These are phyloP conservation scores for Capsella rubella DNA, from an alignment of 441 rosid species.

Conservation along the genomic window DNA sequence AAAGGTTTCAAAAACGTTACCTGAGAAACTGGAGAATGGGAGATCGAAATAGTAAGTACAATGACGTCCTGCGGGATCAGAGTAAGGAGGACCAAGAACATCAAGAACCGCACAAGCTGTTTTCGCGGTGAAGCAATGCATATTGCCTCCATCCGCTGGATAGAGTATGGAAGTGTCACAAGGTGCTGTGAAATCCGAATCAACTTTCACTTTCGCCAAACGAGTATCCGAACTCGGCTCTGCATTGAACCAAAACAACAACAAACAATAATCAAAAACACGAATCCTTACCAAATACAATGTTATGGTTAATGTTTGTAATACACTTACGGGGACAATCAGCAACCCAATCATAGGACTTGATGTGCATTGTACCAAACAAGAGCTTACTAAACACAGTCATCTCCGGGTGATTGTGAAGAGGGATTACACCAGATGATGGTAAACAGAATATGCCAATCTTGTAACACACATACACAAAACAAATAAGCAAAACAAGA, in stretches of 20 bases:
- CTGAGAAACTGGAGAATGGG: conserved; percentile 61
- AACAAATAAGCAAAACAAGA: neutral
- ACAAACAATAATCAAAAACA: conserved; percentile 23
- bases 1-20: conserved; percentile 36
- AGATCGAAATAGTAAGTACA: conserved; percentile 75
- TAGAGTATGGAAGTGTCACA: conserved; percentile 86
- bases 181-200: conserved; percentile 75
- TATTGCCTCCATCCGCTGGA: conserved; percentile 93
- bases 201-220: conserved; percentile 76
- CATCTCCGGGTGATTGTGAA: conserved; percentile 98
- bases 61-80: conserved; percentile 76
- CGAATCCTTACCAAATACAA: neutral
- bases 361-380: conserved; percentile 92
- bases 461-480: conserved; percentile 44
- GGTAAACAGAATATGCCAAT: conserved; percentile 96
- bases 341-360: conserved; percentile 85
- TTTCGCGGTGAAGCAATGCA: conserved; percentile 90
- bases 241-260: conserved; percentile 25
- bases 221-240: conserved; percentile 54
- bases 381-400: conserved; percentile 96
- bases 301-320: neutral
- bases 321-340: conserved; percentile 49
- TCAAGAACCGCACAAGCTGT: conserved; percentile 93
- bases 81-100: conserved; percentile 93
- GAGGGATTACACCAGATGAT: conserved; percentile 84